Percentiles rank a stretch among this genome's conserved stretches.
Evolutionary conservation across 2,329 filamentous ascomycete species (phyloP).

Genomic region (Neocatenulostroma microsporum): DNA sequence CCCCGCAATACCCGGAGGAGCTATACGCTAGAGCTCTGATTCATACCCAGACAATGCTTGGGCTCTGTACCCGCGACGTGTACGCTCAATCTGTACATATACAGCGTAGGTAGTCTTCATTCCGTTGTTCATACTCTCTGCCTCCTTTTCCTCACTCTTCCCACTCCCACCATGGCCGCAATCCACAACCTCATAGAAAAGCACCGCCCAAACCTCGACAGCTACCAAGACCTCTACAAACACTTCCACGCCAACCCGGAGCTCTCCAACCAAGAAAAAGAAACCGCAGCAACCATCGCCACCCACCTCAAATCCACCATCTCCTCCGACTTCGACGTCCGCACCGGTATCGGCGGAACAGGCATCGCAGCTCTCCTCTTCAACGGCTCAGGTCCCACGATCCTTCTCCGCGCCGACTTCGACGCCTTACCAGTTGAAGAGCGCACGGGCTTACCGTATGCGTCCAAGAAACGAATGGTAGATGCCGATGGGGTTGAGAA

Average conservation of each 20-base stretch:
- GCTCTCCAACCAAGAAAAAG: constrained; percentile 49
- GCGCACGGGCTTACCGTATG: constrained; percentile 48
- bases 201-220: constrained; percentile 34
- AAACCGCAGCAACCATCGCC: constrained; percentile 44
- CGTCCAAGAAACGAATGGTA: constrained; percentile 41
- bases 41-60: no score
- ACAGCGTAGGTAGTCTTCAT: no score
- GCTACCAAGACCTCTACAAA: constrained; percentile 51
- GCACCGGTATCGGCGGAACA: constrained; percentile 49
- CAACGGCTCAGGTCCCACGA: constrained; percentile 49
- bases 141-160: no score
- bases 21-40: no score
- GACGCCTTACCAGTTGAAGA: constrained; percentile 55
- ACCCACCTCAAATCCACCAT: constrained; percentile 31
- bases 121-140: no score
- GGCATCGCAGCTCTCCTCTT: constrained; percentile 50
- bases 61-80: no score
- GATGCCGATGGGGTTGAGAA: constrained; percentile 40
- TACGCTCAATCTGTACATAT: no score
- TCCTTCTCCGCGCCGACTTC: constrained; percentile 56
- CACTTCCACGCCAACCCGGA: constrained; percentile 53
- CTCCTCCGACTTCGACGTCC: constrained; percentile 37
- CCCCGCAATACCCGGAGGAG: no score
- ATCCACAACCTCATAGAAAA: constrained; percentile 21
- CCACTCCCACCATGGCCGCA: no score